These are phyloP conservation scores for Rhodomyrtus psidioides DNA, from an alignment of 441 rosid species.

Conservation along the genomic window DNA sequence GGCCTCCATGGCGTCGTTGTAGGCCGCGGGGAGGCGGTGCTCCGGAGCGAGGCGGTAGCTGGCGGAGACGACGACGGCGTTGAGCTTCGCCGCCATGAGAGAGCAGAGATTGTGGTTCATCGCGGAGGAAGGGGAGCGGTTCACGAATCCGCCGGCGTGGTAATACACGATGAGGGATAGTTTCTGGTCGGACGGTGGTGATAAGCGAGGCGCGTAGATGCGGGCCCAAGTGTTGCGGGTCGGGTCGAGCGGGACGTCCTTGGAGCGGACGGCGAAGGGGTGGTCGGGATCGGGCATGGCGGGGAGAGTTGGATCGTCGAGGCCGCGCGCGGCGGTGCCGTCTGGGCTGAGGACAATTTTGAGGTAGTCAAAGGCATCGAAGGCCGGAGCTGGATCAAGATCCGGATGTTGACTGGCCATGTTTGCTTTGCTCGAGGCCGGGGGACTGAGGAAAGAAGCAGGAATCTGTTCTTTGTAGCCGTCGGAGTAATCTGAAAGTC, in stretches of 20 bases:
- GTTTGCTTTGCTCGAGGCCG: background rate
- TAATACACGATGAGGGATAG: conserved; percentile 37
- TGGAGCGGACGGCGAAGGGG: conserved; percentile 4
- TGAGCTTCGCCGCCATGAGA: conserved; percentile 14
- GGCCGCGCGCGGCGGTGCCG: conserved; percentile 37
- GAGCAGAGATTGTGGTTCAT: conserved; percentile 14
- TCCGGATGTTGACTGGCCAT: background rate
- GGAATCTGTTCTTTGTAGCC: background rate
- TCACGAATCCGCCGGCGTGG: conserved; percentile 53
- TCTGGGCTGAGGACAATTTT: conserved; percentile 26
- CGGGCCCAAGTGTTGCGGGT: conserved; percentile 29
- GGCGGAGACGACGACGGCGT: conserved; percentile 27
- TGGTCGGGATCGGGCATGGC: conserved; percentile 21
- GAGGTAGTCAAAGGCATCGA: conserved; percentile 37
- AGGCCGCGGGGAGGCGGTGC: conserved; percentile 53
- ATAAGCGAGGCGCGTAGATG: conserved; percentile 23
- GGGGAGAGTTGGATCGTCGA: background rate
- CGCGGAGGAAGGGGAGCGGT: conserved; percentile 10
- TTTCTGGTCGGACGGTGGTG: conserved; percentile 2
- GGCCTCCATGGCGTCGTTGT: conserved; percentile 37
- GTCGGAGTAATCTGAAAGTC: background rate
- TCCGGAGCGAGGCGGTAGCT: conserved; percentile 47
- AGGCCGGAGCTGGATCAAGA: background rate
- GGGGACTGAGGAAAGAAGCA: background rate
- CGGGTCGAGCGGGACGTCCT: conserved; percentile 27